These are phyloP conservation scores for Pyropia yezoensis DNA, from an alignment of 23 red algal species.

Conservation along the genomic window DNA sequence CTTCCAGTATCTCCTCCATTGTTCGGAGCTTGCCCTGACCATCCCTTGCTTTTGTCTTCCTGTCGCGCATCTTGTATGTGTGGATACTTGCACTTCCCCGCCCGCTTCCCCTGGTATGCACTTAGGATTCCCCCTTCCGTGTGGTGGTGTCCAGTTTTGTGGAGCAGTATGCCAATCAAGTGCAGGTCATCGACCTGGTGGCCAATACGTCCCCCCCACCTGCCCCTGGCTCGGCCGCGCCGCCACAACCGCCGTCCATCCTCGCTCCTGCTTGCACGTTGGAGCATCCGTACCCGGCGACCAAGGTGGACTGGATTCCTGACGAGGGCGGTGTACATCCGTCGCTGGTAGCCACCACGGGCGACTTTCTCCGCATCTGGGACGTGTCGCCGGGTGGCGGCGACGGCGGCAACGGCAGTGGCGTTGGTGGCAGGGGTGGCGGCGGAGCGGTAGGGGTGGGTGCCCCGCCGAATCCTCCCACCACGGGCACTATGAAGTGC, in stretches of 20 bases:
- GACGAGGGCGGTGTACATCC: slow-evolving; percentile 32
- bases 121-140: slow-evolving; percentile 12
- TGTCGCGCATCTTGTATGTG: too few relatives aligned
- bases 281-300: slow-evolving; percentile 74
- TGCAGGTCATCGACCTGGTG: slow-evolving; percentile 31
- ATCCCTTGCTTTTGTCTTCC: too few relatives aligned
- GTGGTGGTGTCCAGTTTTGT: slow-evolving; percentile 41
- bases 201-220: not conserved
- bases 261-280: slow-evolving; percentile 4
- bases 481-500: slow-evolving; percentile 15
- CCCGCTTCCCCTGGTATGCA: too few relatives aligned
- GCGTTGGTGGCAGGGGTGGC: too few relatives aligned
- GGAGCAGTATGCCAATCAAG: slow-evolving; percentile 60
- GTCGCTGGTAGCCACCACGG: slow-evolving; percentile 61
- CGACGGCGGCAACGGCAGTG: slow-evolving; percentile 5
- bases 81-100: too few relatives aligned
- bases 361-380: slow-evolving; percentile 76
- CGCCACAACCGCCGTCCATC: not conserved
- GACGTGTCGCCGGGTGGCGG: slow-evolving; percentile 20
- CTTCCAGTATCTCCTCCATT: too few relatives aligned
- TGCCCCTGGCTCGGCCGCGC: not conserved
- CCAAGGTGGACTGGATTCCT: slow-evolving; percentile 81
- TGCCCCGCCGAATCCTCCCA: not conserved
- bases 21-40: too few relatives aligned
- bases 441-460: not conserved